phyloP scores from a whole-genome alignment of 2,329 filamentous ascomycete species.

The Penicillium thymicola region DNA sequence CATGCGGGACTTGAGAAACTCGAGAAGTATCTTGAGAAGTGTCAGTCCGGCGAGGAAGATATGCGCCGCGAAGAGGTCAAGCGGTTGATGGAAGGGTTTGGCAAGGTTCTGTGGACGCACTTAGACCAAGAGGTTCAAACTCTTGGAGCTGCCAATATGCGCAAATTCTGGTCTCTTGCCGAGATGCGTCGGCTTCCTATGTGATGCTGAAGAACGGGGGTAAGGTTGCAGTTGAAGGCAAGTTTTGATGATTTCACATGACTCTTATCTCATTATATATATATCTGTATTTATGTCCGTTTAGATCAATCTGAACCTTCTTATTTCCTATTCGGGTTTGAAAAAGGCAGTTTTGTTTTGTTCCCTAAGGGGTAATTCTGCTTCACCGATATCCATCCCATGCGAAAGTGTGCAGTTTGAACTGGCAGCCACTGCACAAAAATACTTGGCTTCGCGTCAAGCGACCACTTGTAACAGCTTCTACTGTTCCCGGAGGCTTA shows the following conservation, averaged over 20 bases:
- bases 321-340: not conserved
- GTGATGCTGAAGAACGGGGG: conserved; percentile 35
- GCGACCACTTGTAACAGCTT: not conserved
- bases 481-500: not conserved
- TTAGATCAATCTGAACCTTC: not conserved
- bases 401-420: not conserved
- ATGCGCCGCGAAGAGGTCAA: conserved; percentile 59
- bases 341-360: not conserved
- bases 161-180: conserved; percentile 71
- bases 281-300: not conserved
- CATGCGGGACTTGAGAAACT: conserved; percentile 70
- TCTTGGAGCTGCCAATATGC: conserved; percentile 82
- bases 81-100: conserved; percentile 72
- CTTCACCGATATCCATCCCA: not conserved
- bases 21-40: conserved; percentile 62
- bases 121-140: conserved; percentile 79
- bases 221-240: not conserved
- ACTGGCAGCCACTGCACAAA: too few species aligned
- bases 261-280: not conserved
- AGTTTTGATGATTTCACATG: not conserved
- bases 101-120: conserved; percentile 74
- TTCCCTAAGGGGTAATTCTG: not conserved
- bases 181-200: conserved; percentile 72
- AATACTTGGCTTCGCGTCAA: not conserved
- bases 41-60: conserved; percentile 61